Conservation (phyloP, 2,329 filamentous ascomycete species). For the Trichoderma brevicompactum region DNA sequence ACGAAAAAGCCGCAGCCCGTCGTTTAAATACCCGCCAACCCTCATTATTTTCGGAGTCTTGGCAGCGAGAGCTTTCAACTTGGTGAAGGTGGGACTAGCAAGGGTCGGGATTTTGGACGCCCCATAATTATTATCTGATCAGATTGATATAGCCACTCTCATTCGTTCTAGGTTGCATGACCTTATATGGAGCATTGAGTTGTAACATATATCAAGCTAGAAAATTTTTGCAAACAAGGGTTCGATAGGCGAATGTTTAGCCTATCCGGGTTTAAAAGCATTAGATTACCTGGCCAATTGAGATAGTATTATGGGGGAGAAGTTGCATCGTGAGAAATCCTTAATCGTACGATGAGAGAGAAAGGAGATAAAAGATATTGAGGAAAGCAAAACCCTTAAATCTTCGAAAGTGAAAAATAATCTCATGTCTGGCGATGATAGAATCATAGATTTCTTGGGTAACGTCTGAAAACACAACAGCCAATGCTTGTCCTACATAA, state of each 20-base stretch:
- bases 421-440: no score
- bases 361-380: no score
- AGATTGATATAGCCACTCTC: constrained; percentile 5
- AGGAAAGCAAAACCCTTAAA: no score
- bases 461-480: no score
- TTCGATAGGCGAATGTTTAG: neutral
- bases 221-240: constrained; percentile 10
- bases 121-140: constrained; percentile 14
- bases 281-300: neutral
- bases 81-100: neutral
- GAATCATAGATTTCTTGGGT: no score
- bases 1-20: neutral
- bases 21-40: neutral
- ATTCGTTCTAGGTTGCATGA: constrained; percentile 3
- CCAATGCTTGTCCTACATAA: no score
- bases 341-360: no score
- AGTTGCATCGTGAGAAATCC: no score
- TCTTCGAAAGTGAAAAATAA: no score
- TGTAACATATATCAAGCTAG: neutral
- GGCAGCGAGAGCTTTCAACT: neutral
- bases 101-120: neutral
- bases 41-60: neutral
- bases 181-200: constrained; percentile 3
- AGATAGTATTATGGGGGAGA: no score
- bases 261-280: neutral